phyloP scores from a whole-genome alignment of 2,329 filamentous ascomycete genomes.

The Plectosphaerella sp. region DNA sequence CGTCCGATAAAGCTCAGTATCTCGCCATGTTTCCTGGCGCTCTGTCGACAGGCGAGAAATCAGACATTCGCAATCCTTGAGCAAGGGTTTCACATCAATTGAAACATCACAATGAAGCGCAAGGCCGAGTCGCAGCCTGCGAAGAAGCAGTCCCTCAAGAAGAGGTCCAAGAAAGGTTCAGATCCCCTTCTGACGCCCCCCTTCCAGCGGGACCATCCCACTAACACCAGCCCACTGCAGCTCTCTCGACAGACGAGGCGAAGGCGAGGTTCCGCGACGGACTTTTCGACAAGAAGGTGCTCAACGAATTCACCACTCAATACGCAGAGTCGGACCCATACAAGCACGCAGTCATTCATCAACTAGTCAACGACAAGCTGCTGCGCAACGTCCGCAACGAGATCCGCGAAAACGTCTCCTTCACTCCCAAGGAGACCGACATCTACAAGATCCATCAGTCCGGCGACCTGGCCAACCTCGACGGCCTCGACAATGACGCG shows the following conservation, averaged over 20 bases:
- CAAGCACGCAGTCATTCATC: conserved; percentile 85
- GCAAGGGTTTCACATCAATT: not conserved
- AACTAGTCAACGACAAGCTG: conserved; percentile 74
- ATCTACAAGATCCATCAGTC: conserved; percentile 99
- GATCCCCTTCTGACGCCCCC: conserved; percentile 8
- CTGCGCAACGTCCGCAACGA: conserved; percentile 84
- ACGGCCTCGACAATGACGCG: conserved; percentile 83
- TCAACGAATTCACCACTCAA: conserved; percentile 54
- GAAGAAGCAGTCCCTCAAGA: conserved; percentile 43
- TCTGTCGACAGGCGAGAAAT: no score
- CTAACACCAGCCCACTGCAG: conserved; percentile 23
- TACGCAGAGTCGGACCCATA: conserved; percentile 69
- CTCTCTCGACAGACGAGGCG: conserved; percentile 43
- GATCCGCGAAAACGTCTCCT: conserved; percentile 85
- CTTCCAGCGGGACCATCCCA: conserved; percentile 4
- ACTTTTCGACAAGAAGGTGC: conserved; percentile 57
- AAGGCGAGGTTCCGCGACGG: conserved; percentile 59
- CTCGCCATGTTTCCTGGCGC: not conserved
- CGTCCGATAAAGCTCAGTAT: conserved; percentile 2
- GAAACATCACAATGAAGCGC: conserved; percentile 48
- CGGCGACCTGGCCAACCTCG: conserved; percentile 92
- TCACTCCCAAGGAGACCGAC: conserved; percentile 97
- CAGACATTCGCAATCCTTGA: not conserved
- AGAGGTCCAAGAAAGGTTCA: conserved; percentile 41
- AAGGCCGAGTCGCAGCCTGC: conserved; percentile 46